Evolutionary conservation across 108 stramenopile species (phyloP), one percentile per base, ranked within the genome.

Genomic region (Craspedostauros australis): DNA sequence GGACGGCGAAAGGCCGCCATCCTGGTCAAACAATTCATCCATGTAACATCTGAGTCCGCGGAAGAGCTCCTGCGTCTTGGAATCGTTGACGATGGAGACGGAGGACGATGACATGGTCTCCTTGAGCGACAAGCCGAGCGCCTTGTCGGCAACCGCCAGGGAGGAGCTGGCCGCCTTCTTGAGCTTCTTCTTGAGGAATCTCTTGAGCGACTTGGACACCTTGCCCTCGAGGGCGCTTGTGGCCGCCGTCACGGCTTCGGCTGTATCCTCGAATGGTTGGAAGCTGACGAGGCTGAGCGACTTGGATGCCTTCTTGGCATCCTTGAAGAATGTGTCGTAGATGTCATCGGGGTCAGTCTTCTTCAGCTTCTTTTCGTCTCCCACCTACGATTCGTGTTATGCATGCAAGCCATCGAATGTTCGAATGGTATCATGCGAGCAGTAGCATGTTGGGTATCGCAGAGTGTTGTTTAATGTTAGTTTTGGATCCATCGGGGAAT

Each of bases 241-340:
- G 24, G 98, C 96, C 5, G 97, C 97, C 11, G 93, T 68, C 0
- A 99, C 97, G 12, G 99, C 92, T 54, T 98, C 97, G 41, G 97
- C 93, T 20, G 98, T 99, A 77, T 96, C 94, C 34, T 73, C 63
- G 65, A 99, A 99, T 1, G 95, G 91, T 66, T 89, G 77, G 60
- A 99, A 99, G 46, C 93, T 86, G 36, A 94, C 50, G 22, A 97
- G 79, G 55, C 88, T 79, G 40, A 96, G 54, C 57, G 73, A 79
- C 36, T 79, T 79, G 32, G 73, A 64, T 1, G 95, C 95, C 42
- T 80, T 88, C 41, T 74, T 76, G 5, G 64, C 54, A 42, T 88
- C 78, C 5, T 75, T 53, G 62, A 99, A 98, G 73, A 95, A 92
- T 56, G 93, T 81, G 14, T 79, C 82, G 56, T 72, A 71, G 20